Evolutionary conservation across 768 basidiomycete genomes (phyloP).

Genomic region (Podaxis sp.): DNA sequence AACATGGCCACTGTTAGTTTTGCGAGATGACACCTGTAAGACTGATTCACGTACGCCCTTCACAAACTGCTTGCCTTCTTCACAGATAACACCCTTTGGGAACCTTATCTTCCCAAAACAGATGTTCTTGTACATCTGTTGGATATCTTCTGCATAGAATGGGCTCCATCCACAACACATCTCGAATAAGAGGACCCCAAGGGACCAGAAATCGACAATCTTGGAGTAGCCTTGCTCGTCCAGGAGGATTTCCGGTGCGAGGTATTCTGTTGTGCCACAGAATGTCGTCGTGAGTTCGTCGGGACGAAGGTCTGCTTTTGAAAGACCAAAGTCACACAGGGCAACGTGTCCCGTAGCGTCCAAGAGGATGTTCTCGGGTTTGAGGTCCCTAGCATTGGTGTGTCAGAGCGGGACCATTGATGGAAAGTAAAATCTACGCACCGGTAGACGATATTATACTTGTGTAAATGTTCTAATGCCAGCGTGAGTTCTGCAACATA

Average conservation of each 20-base stretch:
- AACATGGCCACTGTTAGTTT: not conserved
- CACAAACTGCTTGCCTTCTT: constrained; percentile 98
- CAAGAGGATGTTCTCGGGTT: constrained; percentile 97
- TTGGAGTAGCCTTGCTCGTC: constrained; percentile 99
- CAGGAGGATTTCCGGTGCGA: constrained; percentile 96
- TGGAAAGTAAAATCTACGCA: constrained; percentile 30
- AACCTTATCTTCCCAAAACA: constrained; percentile 99
- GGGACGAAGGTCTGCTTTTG: constrained; percentile 89
- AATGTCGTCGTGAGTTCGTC: constrained; percentile 99
- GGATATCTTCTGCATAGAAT: constrained; percentile 98
- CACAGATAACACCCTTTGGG: constrained; percentile 93
- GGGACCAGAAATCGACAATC: constrained; percentile 97
- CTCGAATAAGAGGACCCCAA: constrained; percentile 95
- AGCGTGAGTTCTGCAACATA: constrained; percentile 95
- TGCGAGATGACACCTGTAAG: not conserved
- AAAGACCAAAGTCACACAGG: constrained; percentile 96
- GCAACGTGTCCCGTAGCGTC: constrained; percentile 99
- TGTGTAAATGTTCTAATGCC: constrained; percentile 95
- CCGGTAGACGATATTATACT: constrained; percentile 94
- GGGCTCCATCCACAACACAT: constrained; percentile 99
- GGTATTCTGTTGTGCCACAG: constrained; percentile 97
- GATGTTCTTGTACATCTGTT: constrained; percentile 99
- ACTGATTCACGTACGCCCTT: constrained; percentile 69
- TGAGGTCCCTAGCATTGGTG: constrained; percentile 64
- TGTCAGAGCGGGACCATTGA: not conserved